Base-by-base conservation (phyloP, 176 grass and related monocot species). In the Paspalum vaginatum region DNA sequence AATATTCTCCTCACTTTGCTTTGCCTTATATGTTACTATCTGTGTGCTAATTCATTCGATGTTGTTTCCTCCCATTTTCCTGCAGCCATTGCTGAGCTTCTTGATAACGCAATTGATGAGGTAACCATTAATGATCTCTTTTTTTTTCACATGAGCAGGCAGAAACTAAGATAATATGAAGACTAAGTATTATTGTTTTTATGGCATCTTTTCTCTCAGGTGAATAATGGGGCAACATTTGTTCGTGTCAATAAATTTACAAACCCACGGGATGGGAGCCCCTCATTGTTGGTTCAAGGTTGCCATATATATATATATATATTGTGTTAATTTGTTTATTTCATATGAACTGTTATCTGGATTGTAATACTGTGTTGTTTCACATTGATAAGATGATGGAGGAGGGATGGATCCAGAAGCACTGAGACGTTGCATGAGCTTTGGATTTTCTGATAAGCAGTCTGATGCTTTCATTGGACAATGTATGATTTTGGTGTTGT, bases 391-490 rank as follows among this genome's bases (percentile, higher is more conserved):
- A 99, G 97, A 99, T 85, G 72, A 99, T 77, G 97, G 97, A 91
- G 97, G 97, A 43, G 97, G 97, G 75, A 99, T 99, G 97, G 88
- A 95, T 79, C 87, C 90, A 49, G 90, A 93, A 77, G 84, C 82
- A 1, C 64, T 99, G 52, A 87, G 93, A 52, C 54, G 88, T 51
- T 99, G 97, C 82, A 91, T 99, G 88, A 95, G 97, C 82, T 99
- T 99, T 80, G 97, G 97, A 54, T 99, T 96, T 91, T 99, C 97
- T 6, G 93, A 99, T 79, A 99, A 99, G 79, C 91, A 91, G 44
- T 93, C 91, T 68, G 96, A 91, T 81, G 74, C 86, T 82, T 93
- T 87, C 56, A 99, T 99, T 32, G 97, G 97, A 59, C 97, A 99
- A 82, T 99, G 97, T 99, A 96, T 75, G 51, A 25, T 69, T 45